Evolutionary conservation across 2,329 filamentous ascomycete genomes (phyloP).

Genomic region (Trichoderma oligosporum): DNA sequence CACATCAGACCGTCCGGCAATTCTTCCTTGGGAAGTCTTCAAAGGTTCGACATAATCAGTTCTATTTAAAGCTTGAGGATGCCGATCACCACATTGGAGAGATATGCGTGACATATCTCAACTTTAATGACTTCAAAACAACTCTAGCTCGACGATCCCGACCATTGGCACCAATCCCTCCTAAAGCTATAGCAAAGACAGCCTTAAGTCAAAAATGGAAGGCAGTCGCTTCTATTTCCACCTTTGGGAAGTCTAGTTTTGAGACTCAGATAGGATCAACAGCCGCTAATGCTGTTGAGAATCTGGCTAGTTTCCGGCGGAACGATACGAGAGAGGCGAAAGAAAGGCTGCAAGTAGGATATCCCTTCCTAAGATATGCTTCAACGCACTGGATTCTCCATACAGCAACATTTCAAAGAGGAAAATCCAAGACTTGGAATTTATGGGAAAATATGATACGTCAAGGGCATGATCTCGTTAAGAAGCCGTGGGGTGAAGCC

Average conservation of each 20-base stretch:
- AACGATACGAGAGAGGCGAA: neutral
- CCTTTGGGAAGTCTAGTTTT: neutral
- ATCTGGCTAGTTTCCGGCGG: neutral
- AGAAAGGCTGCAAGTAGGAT: neutral
- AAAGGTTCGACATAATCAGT: neutral
- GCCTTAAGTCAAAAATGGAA: neutral
- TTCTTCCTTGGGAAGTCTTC: conserved; percentile 24
- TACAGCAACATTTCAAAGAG: neutral
- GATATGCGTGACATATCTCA: conserved; percentile 39
- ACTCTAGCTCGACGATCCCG: conserved; percentile 21
- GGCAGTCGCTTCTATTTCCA: neutral
- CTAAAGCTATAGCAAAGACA: neutral
- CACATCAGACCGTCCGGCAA: conserved; percentile 33
- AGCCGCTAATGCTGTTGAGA: neutral
- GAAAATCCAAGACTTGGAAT: conserved; percentile 2
- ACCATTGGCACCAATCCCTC: neutral
- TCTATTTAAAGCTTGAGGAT: conserved; percentile 25
- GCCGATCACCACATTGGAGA: conserved; percentile 33
- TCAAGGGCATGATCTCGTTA: neutral
- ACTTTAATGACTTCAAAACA: conserved; percentile 38
- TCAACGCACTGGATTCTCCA: conserved; percentile 15
- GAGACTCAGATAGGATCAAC: neutral
- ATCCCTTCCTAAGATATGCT: conserved; percentile 21
- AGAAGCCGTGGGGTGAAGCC: neutral
- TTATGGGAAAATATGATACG: conserved; percentile 1